Percentiles rank a stretch among this genome's conserved stretches.
phyloP scores from a whole-genome alignment of 805 yeast species.

The Jamesozyma lodderae region DNA sequence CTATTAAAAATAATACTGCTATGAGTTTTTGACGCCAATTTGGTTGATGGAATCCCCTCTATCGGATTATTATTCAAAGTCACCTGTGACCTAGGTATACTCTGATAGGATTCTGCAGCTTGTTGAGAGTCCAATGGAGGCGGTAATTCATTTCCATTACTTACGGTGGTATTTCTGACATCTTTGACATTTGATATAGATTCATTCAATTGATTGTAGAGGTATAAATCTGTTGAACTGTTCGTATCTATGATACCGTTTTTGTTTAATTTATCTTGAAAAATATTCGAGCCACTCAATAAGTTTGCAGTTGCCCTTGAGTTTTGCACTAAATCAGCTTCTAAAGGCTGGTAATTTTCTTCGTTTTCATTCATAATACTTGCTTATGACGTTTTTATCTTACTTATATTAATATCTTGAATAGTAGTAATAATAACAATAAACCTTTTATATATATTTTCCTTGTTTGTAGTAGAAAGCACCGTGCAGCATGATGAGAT shows the following conservation, averaged over 20 bases:
- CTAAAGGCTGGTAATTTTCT: conserved; percentile 14
- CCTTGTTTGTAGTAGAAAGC: no score
- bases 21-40: no score
- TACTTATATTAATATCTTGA: neutral
- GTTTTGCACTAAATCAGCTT: conserved; percentile 8
- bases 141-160: neutral
- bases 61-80: no score
- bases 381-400: neutral
- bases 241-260: neutral
- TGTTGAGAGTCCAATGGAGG: neutral
- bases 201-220: conserved; percentile 5
- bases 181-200: neutral
- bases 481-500: no score
- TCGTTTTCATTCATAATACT: conserved; percentile 5
- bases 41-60: no score
- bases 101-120: neutral
- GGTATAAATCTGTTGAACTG: conserved; percentile 4
- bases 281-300: neutral
- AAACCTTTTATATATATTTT: neutral
- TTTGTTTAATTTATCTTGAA: conserved; percentile 1
- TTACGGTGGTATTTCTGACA: neutral
- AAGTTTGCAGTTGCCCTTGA: neutral
- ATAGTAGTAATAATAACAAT: neutral
- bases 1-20: no score
- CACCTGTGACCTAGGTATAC: no score